Percentiles rank a stretch among this genome's conserved stretches.
Evolutionary conservation across 2,329 filamentous ascomycete species (phyloP).

Genomic region (Trichoderma afroharzianum): DNA sequence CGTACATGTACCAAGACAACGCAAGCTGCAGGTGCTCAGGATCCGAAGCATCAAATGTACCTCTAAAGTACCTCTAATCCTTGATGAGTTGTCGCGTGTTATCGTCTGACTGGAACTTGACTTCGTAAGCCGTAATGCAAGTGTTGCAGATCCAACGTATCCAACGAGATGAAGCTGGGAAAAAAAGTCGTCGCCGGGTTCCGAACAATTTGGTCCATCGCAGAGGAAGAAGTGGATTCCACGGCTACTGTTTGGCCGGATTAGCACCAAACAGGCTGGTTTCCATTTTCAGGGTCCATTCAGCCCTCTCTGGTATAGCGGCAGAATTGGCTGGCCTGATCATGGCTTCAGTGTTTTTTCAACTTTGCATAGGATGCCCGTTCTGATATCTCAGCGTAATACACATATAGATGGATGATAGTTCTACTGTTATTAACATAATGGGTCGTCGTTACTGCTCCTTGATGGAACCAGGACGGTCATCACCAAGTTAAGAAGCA

Average conservation of each 20-base stretch:
- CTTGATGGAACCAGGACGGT: background rate
- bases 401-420: background rate
- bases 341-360: background rate
- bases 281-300: background rate
- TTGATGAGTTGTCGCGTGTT: background rate
- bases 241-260: background rate
- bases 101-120: background rate
- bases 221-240: slow-evolving; percentile 3
- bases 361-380: background rate
- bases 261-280: background rate
- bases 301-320: slow-evolving; percentile 5
- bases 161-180: background rate
- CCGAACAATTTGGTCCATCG: background rate
- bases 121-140: background rate
- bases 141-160: background rate
- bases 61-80: background rate
- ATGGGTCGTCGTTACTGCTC: background rate
- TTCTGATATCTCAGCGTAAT: background rate
- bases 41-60: background rate
- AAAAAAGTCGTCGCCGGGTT: background rate
- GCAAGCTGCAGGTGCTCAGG: background rate
- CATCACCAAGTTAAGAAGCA: background rate
- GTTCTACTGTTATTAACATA: no score
- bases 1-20: background rate
- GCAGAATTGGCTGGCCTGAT: background rate